A percentile compares a stretch with the other conserved stretches of the same genome.
phyloP scores from a whole-genome alignment of 306 rosid species.

The Pterocarpus macrocarpus region DNA sequence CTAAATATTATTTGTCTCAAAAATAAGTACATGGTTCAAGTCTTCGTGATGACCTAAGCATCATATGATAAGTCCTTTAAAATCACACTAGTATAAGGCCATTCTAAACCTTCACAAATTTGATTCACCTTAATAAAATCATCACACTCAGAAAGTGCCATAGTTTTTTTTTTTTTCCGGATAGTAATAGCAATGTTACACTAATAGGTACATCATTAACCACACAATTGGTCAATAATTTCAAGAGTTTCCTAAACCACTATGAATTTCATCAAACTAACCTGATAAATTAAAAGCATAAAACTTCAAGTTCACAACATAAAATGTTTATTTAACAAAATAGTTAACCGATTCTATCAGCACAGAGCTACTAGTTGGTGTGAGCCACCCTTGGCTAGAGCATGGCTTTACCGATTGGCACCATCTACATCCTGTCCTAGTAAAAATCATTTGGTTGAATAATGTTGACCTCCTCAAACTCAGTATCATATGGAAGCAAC shows the following conservation, averaged over 20 bases:
- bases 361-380: too few species aligned
- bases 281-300: conserved; percentile 34
- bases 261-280: conserved; percentile 18
- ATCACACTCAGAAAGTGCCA: not conserved
- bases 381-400: not conserved
- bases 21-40: not conserved
- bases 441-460: conserved; percentile 74
- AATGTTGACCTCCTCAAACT: conserved; percentile 83
- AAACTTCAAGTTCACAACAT: conserved; percentile 16
- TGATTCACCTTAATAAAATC: conserved; percentile 30
- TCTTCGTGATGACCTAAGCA: conserved; percentile 11
- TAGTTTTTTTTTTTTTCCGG: not conserved
- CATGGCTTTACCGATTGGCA: conserved; percentile 63
- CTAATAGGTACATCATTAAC: conserved; percentile 33
- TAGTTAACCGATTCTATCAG: not conserved
- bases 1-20: not conserved
- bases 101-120: conserved; percentile 30
- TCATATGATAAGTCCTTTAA: not conserved
- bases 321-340: conserved; percentile 2
- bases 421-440: conserved; percentile 72
- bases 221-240: conserved; percentile 30
- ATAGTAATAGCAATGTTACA: conserved; percentile 5
- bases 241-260: conserved; percentile 26
- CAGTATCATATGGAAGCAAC: conserved; percentile 72
- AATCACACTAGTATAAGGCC: not conserved